Conservation (phyloP, 164 flowering plant genomes). For the Umbellularia californica region DNA sequence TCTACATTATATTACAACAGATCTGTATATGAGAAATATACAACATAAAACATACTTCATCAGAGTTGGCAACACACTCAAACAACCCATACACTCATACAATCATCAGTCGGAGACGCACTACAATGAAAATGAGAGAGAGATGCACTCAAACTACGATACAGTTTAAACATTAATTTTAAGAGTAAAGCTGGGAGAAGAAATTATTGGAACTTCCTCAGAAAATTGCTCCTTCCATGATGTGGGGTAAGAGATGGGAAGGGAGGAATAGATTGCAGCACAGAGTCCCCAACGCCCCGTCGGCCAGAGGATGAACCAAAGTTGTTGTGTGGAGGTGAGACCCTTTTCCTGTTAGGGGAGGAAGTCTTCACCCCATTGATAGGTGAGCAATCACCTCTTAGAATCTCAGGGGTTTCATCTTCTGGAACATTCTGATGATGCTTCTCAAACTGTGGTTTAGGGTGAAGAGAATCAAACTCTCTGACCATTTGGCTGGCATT, state of each 20-base stretch:
- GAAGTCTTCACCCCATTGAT: conserved; percentile 39
- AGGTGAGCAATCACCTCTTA: conserved; percentile 47
- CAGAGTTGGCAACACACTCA: too few species aligned
- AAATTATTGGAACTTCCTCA: too few species aligned
- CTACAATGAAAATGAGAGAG: too few species aligned
- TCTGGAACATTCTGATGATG: conserved; percentile 32
- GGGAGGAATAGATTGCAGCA: conserved; percentile 76
- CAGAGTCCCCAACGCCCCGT: conserved; percentile 64
- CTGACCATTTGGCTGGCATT: conserved; percentile 20
- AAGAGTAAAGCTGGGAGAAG: too few species aligned
- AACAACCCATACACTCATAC: too few species aligned
- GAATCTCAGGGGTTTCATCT: conserved; percentile 73
- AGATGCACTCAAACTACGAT: too few species aligned
- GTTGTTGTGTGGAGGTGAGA: conserved; percentile 70
- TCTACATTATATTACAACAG: too few species aligned
- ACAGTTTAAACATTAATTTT: too few species aligned
- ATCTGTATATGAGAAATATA: too few species aligned
- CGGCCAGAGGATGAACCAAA: conserved; percentile 41
- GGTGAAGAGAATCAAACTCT: conserved; percentile 33
- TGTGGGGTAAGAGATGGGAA: conserved; percentile 68
- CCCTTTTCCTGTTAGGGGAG: conserved; percentile 93
- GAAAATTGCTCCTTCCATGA: neutral
- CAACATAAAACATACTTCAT: too few species aligned
- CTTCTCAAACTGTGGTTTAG: conserved; percentile 45
- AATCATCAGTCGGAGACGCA: too few species aligned